A percentile compares a stretch with the other conserved stretches of the same genome.
These are phyloP conservation scores for Boechera divaricarpa DNA, from an alignment of 345 rosid genomes.

Conservation along the genomic window DNA sequence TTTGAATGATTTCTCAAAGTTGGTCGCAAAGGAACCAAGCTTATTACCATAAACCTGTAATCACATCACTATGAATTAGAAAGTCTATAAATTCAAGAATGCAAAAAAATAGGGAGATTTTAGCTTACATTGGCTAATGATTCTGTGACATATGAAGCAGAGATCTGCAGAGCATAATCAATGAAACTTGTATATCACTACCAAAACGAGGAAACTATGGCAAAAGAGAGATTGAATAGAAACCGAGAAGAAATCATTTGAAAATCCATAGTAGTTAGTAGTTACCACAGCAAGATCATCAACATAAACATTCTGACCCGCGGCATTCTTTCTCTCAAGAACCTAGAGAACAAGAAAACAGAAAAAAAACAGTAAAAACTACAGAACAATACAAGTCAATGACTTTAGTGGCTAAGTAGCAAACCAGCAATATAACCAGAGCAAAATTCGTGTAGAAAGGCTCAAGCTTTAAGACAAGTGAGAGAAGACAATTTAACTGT, in stretches of 20 bases:
- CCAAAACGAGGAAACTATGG: neutral
- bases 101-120: neutral
- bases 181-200: slow-evolving; percentile 9
- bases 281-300: slow-evolving; percentile 77
- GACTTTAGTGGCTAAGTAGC: slow-evolving; percentile 18
- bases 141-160: slow-evolving; percentile 82
- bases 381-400: slow-evolving; percentile 30
- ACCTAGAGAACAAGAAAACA: slow-evolving; percentile 55
- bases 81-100: neutral
- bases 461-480: slow-evolving; percentile 29
- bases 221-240: neutral
- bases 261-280: neutral
- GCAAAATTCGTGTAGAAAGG: slow-evolving; percentile 9
- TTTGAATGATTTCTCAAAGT: slow-evolving; percentile 84
- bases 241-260: neutral
- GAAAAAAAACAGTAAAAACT: slow-evolving; percentile 2
- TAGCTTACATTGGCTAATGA: slow-evolving; percentile 87
- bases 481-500: slow-evolving; percentile 5
- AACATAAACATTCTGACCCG: slow-evolving; percentile 53
- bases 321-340: slow-evolving; percentile 60
- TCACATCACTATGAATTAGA: slow-evolving; percentile 20
- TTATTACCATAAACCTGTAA: slow-evolving; percentile 81
- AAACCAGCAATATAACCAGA: neutral
- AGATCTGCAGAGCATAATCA: slow-evolving; percentile 62
- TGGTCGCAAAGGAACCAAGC: slow-evolving; percentile 62